Conservation (phyloP, 768 basidiomycete species). For the Tricholoma terreum region DNA sequence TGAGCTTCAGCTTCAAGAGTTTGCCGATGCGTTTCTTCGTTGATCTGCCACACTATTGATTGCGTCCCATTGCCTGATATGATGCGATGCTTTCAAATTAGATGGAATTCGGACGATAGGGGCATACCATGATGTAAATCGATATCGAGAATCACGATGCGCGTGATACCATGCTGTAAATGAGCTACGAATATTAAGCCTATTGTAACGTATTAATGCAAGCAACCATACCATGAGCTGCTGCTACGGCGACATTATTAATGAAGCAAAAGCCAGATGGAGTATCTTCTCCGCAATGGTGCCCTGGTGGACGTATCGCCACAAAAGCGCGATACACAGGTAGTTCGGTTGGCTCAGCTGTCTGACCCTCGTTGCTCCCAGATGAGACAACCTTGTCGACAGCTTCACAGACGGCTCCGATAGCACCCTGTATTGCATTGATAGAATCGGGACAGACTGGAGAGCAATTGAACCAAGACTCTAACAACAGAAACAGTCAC, state of each 20-base stretch:
- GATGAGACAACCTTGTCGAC: conserved; percentile 62
- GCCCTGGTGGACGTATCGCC: conserved; percentile 85
- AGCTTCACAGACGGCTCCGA: conserved; percentile 85
- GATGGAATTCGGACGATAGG: not conserved
- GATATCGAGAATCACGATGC: conserved; percentile 87
- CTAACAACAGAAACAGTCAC: conserved; percentile 4
- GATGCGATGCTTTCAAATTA: not conserved
- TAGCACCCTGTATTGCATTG: conserved; percentile 74
- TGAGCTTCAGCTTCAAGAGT: conserved; percentile 50
- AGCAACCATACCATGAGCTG: conserved; percentile 74
- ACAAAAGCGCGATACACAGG: conserved; percentile 63
- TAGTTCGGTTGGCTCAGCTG: conserved; percentile 5
- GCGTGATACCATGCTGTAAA: conserved; percentile 70
- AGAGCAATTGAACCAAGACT: not conserved
- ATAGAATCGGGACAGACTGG: conserved; percentile 78
- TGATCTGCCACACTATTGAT: conserved; percentile 86
- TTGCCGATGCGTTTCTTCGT: conserved; percentile 78
- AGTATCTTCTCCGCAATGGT: conserved; percentile 88
- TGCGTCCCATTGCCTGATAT: conserved; percentile 87
- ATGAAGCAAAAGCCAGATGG: conserved; percentile 95
- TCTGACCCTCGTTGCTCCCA: not conserved
- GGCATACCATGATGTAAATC: conserved; percentile 82
- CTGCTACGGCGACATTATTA: conserved; percentile 88
- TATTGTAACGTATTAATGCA: not conserved
- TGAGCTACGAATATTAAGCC: conserved; percentile 55